phyloP scores from a whole-genome alignment of 306 rosid species.

The peach (Prunus persica) region DNA sequence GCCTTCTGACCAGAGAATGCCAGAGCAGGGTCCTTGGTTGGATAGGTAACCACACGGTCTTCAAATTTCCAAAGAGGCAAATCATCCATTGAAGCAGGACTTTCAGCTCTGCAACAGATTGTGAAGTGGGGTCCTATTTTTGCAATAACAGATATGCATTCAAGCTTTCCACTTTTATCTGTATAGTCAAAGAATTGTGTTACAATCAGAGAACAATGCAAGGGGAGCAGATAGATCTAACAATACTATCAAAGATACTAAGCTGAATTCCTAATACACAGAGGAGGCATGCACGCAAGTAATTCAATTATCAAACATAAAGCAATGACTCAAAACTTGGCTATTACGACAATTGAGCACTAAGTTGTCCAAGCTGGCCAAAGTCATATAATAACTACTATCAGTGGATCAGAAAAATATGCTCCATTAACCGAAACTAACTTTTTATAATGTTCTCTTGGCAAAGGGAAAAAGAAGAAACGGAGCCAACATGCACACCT shows the following conservation, averaged over 20 bases:
- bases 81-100: slow-evolving; percentile 87
- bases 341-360: neutral
- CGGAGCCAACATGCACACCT: neutral
- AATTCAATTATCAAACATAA: slow-evolving; percentile 2
- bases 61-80: slow-evolving; percentile 82
- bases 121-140: slow-evolving; percentile 76
- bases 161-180: slow-evolving; percentile 95
- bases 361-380: neutral
- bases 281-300: slow-evolving; percentile 1
- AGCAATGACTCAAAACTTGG: neutral
- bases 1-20: slow-evolving; percentile 83
- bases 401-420: neutral
- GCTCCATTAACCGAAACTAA: neutral
- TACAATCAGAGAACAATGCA: slow-evolving; percentile 20
- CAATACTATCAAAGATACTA: neutral
- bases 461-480: neutral
- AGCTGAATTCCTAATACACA: neutral
- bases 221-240: neutral
- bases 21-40: slow-evolving; percentile 82
- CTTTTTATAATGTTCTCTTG: neutral
- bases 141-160: slow-evolving; percentile 77
- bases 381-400: neutral
- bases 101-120: slow-evolving; percentile 94
- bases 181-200: slow-evolving; percentile 28
- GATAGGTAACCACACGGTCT: slow-evolving; percentile 57